Evolutionary conservation across 768 basidiomycete species (phyloP).

Genomic region (Multifurca ochricompacta): DNA sequence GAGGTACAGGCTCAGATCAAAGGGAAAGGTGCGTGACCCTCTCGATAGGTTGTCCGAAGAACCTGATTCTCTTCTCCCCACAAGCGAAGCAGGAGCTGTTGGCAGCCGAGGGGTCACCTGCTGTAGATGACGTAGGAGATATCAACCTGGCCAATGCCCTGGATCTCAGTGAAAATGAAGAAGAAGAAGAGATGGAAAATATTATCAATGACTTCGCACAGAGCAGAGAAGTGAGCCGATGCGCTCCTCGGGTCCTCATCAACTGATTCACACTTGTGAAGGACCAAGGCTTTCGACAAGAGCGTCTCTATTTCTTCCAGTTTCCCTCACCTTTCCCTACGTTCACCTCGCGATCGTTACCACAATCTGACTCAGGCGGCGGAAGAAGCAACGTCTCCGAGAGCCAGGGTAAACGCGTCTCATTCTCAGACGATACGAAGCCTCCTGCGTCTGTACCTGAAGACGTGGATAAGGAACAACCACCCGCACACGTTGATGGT

Average conservation of each 20-base stretch:
- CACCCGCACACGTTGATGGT: constrained; percentile 47
- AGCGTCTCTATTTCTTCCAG: constrained; percentile 81
- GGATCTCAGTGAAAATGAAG: constrained; percentile 67
- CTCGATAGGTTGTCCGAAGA: background rate
- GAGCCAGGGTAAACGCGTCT: constrained; percentile 42
- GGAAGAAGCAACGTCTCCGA: constrained; percentile 16
- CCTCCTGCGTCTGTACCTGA: constrained; percentile 31
- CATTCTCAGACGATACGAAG: constrained; percentile 59
- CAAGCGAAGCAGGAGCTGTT: constrained; percentile 21
- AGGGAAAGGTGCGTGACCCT: constrained; percentile 28
- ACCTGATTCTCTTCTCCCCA: background rate
- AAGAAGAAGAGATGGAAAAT: constrained; percentile 73
- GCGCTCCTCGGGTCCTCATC: background rate
- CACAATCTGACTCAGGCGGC: constrained; percentile 24
- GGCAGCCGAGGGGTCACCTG: constrained; percentile 21
- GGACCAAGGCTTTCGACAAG: constrained; percentile 47
- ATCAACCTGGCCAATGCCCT: constrained; percentile 52
- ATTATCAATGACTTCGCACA: constrained; percentile 62
- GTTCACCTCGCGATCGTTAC: constrained; percentile 40
- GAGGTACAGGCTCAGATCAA: constrained; percentile 23
- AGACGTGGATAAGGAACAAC: constrained; percentile 23
- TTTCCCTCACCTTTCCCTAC: constrained; percentile 81
- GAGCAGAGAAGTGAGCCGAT: constrained; percentile 33
- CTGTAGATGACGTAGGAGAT: constrained; percentile 25
- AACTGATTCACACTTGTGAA: constrained; percentile 23